phyloP scores from a whole-genome alignment of 139 green algal genomes.

The Haematococcus sp. region DNA sequence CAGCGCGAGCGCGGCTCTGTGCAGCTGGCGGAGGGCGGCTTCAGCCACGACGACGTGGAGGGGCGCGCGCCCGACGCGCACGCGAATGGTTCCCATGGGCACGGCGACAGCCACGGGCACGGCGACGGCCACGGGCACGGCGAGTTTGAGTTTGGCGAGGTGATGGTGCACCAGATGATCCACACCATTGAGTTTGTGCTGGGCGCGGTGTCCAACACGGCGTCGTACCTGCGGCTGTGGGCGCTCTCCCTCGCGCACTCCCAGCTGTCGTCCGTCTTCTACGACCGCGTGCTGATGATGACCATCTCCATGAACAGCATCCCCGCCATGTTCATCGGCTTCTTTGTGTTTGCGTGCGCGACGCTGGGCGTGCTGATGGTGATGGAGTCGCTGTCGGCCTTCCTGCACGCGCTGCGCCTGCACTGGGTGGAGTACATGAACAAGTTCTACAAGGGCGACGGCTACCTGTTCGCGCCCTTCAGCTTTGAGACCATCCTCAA shows the following conservation, averaged over 20 bases:
- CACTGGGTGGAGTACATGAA: constrained; percentile 87
- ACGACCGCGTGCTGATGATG: constrained; percentile 90
- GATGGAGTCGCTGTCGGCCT: constrained; percentile 97
- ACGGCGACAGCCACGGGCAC: constrained; percentile 28
- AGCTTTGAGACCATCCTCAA: constrained; percentile 46
- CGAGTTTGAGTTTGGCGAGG: constrained; percentile 83
- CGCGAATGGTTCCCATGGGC: background rate
- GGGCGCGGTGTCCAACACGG: constrained; percentile 96
- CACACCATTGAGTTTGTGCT: constrained; percentile 99
- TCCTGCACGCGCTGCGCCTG: constrained; percentile 95
- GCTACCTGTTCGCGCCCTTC: constrained; percentile 88
- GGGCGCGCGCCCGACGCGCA: background rate
- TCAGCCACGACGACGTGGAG: constrained; percentile 14
- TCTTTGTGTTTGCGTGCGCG: constrained; percentile 87
- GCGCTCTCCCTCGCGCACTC: constrained; percentile 95
- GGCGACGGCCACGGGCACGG: constrained; percentile 54
- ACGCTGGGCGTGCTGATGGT: constrained; percentile 97
- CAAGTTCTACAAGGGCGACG: constrained; percentile 78
- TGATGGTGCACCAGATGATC: constrained; percentile 65
- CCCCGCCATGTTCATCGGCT: constrained; percentile 65
- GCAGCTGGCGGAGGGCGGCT: constrained; percentile 11
- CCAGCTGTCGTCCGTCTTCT: constrained; percentile 92
- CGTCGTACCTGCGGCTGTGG: constrained; percentile 97
- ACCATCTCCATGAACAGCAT: constrained; percentile 45
- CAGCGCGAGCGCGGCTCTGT: constrained; percentile 1